Evolutionary conservation across 441 rosid species (phyloP).

Genomic region (Corymbia calophylla): DNA sequence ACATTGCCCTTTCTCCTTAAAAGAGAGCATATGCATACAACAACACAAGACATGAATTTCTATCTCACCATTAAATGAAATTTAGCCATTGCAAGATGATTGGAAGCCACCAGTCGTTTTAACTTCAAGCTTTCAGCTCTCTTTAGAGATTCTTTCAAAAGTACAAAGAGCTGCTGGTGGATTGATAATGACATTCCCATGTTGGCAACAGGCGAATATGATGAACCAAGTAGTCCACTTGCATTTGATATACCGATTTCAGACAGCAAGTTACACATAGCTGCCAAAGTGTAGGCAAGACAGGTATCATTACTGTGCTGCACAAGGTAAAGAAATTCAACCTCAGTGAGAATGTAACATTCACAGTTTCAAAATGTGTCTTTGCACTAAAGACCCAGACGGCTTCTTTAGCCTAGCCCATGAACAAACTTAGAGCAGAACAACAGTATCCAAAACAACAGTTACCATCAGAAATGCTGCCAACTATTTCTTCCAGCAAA

Average conservation of each 20-base stretch:
- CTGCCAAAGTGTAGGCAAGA: constrained; percentile 91
- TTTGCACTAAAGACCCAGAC: neutral
- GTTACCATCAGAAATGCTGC: neutral
- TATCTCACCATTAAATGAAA: constrained; percentile 77
- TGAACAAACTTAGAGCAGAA: neutral
- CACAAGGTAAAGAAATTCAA: constrained; percentile 23
- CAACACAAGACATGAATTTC: neutral
- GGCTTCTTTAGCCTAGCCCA: neutral
- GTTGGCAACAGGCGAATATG: constrained; percentile 59
- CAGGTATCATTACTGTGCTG: constrained; percentile 91
- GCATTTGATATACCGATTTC: constrained; percentile 78
- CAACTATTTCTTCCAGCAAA: neutral
- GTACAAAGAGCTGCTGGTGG: constrained; percentile 84
- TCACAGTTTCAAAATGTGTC: neutral
- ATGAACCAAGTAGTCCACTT: constrained; percentile 67
- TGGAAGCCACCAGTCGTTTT: constrained; percentile 79
- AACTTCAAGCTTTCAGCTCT: constrained; percentile 85
- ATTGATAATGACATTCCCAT: constrained; percentile 66
- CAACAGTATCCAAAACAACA: neutral
- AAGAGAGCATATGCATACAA: neutral
- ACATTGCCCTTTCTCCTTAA: neutral
- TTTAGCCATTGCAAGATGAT: constrained; percentile 93
- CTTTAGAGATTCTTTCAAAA: constrained; percentile 70
- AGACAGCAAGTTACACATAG: constrained; percentile 84
- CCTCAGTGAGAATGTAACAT: neutral